Base-by-base conservation (phyloP, 345 rosid species). In the Hypericum perforatum region DNA sequence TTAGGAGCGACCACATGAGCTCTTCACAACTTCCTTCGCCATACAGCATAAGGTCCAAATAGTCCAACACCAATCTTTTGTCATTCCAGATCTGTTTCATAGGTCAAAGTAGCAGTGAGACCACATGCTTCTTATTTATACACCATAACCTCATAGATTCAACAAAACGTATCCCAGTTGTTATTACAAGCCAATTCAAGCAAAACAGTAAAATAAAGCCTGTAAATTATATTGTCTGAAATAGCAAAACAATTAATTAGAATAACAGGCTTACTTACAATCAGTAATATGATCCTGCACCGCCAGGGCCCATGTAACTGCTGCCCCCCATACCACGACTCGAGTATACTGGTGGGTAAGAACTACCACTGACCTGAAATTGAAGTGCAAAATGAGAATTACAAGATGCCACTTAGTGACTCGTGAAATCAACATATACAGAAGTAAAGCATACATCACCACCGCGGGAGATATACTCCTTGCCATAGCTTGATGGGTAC, bases 231-330 rank as follows among this genome's bases (percentile, higher is more conserved):
- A 22, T 22, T 8, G 15, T 11, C 5, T 11, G 7, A 46, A 46
- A 13, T 9, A 13, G 29, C 8, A 8, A 16, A 11, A 7, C 50
- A 5, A 32, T 13, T 13, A 46, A 46, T 3, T 46, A 58, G 43
- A 49, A 16, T 8, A 61, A 55, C n/a, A 41, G 36, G 44, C 55
- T 41, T 56, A 71, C 84, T 70, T 72, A 80, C 81, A 71, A 22
- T 82, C 69, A 92, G 58, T 92, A 92, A 70, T 88, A 92, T 55
- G 95, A 81, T 22, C 98, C 91, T 46, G 90, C 84, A 69, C 94
- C 85, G 73, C 97, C 70, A 22, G 71, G 60, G 44, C 86, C 86
- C 80, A 83, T 76, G 77, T 88, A 88, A 64, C 76, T 69, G 74
- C 82, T 74, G 59, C 95, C 81, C 12, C 90, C 84, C 74, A 76